phyloP scores from a whole-genome alignment of 768 basidiomycete genomes.

The Suillus occidentalis region DNA sequence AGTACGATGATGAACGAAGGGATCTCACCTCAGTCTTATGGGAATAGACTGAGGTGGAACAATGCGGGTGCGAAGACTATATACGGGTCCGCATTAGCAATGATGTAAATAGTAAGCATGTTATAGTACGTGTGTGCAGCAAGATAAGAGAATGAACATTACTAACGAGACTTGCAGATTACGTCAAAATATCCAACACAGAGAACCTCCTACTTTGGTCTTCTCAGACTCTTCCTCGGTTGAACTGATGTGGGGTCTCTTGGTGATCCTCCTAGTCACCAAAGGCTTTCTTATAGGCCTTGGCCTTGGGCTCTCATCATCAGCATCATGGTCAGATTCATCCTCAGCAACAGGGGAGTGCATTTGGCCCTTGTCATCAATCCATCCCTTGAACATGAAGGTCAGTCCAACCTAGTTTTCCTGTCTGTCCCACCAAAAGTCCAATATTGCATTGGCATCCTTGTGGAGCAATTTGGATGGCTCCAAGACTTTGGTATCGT shows the following conservation, averaged over 20 bases:
- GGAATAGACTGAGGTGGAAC: too few relatives aligned
- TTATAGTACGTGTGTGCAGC: too few relatives aligned
- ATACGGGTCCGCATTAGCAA: too few relatives aligned
- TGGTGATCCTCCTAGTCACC: not conserved
- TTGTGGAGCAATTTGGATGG: not conserved
- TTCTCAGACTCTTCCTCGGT: not conserved
- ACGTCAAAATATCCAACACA: too few relatives aligned
- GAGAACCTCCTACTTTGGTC: not conserved
- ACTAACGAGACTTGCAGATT: too few relatives aligned
- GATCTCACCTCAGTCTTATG: too few relatives aligned
- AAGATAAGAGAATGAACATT: too few relatives aligned
- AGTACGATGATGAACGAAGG: too few relatives aligned
- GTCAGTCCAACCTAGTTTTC: not conserved
- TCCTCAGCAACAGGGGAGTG: not conserved
- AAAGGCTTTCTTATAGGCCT: not conserved
- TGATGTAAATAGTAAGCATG: too few relatives aligned
- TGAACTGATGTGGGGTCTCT: not conserved
- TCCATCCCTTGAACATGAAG: not conserved
- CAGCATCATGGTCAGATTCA: not conserved
- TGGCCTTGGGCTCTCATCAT: not conserved
- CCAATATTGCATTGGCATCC: not conserved
- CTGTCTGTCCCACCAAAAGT: not conserved
- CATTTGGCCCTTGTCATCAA: not conserved
- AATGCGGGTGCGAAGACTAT: too few relatives aligned
- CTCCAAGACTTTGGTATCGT: not conserved